Base-by-base conservation (phyloP, 78 protist genomes). In the Chrysochromulina tobinii region DNA sequence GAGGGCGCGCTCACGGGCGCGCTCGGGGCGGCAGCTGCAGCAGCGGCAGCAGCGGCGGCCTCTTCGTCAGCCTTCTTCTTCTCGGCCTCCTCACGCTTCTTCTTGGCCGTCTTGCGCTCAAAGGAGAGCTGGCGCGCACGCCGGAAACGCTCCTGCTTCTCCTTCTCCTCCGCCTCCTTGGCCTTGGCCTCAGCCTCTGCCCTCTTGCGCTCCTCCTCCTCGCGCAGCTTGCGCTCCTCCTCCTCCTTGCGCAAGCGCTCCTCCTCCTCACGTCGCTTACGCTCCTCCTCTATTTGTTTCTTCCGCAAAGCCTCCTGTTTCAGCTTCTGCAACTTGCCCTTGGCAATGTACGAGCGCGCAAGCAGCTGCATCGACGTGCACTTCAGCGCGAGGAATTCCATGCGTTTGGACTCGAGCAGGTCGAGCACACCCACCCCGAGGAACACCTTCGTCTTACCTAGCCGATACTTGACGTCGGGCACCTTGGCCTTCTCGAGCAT, bases 91-190 rank as follows among this genome's bases (percentile, higher is more conserved):
- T 53, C 87, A 15, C 64, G 64, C 87, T 20, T 1, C 87, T 79
- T 79, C n/a, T 18, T 5, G 23, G 50, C 64, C 14, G 87, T 6
- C 14, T 6, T 0, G 51, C 87, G 87, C 87, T 79, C 87, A 48
- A 79, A 79, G 20, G 87, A 79, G 25, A 51, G 3, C 64, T 79
- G 87, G 50, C 87, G 87, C 87, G 87, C 87, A 4, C 61, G 61
- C 48, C n/a, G 61, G 64, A 79, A 79, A 7, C 61, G 61, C 64
- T 51, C 8, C 61, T 79, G 87, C 27, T 57, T 54, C 8, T 75
- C 83, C n/a, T 27, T 38, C 83, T 75, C 83, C 83, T 38, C 83
- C n/a, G 55, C 83, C 83, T 75, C 83, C 87, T 79, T 67, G 23
- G 8, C 17, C 9, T 8, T 18, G 23, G 12, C 48, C 38, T 14